phyloP scores from a whole-genome alignment of 2,329 filamentous ascomycete species.

The Cladosporium sp. region DNA sequence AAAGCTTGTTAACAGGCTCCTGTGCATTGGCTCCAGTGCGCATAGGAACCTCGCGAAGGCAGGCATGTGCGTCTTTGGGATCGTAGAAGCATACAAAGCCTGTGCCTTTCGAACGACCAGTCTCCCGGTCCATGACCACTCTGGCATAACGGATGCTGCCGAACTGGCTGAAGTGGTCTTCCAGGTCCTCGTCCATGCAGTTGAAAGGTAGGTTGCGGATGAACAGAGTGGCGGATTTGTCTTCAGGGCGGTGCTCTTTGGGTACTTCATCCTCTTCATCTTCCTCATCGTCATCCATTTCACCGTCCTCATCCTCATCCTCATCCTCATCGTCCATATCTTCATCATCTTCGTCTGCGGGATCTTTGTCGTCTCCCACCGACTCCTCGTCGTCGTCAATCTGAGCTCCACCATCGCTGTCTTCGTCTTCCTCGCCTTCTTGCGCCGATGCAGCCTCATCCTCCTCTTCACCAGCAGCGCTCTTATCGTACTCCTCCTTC shows the following conservation, averaged over 20 bases:
- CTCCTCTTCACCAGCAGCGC: slow-evolving; percentile 15
- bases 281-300: slow-evolving; percentile 39
- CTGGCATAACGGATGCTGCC: slow-evolving; percentile 86
- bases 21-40: slow-evolving; percentile 26
- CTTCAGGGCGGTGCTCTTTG: slow-evolving; percentile 42
- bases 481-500: slow-evolving; percentile 68
- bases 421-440: slow-evolving; percentile 42
- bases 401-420: slow-evolving; percentile 20
- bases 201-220: slow-evolving; percentile 92
- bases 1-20: slow-evolving; percentile 43
- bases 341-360: slow-evolving; percentile 33
- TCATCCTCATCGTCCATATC: slow-evolving; percentile 39
- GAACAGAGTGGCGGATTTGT: slow-evolving; percentile 78
- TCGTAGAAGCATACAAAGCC: slow-evolving; percentile 93
- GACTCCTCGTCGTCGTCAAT: slow-evolving; percentile 35
- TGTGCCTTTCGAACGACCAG: slow-evolving; percentile 83
- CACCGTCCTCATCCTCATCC: slow-evolving; percentile 31
- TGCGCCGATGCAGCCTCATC: slow-evolving; percentile 34
- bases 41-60: slow-evolving; percentile 70
- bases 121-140: slow-evolving; percentile 80
- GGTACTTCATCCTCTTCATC: slow-evolving; percentile 38
- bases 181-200: slow-evolving; percentile 73
- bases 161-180: slow-evolving; percentile 82
- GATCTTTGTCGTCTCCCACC: slow-evolving; percentile 35
- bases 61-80: slow-evolving; percentile 67